These are phyloP conservation scores for Stachybotrys chlorohalonatus DNA, from an alignment of 2,329 filamentous ascomycete species.

Conservation along the genomic window DNA sequence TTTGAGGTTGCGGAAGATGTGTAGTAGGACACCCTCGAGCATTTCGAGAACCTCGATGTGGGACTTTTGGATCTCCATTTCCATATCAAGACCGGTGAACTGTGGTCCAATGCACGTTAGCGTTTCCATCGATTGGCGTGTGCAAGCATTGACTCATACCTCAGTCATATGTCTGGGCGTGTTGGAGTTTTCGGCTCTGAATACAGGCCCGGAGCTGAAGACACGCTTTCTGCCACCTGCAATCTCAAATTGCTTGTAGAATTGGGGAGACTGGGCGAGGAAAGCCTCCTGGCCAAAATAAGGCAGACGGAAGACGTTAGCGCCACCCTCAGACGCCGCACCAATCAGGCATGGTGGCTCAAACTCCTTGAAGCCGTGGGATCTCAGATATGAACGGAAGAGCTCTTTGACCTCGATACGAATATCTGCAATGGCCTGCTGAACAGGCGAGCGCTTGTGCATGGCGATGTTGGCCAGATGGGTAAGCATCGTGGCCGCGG, in stretches of 20 bases:
- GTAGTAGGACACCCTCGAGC: conserved; percentile 64
- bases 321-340: conserved; percentile 84
- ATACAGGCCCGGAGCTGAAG: conserved; percentile 71
- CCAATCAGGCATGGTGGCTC: conserved; percentile 85
- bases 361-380: conserved; percentile 69
- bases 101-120: conserved; percentile 11
- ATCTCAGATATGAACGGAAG: conserved; percentile 71
- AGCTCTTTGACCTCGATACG: conserved; percentile 54
- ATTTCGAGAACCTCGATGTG: conserved; percentile 68
- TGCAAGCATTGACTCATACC: neutral
- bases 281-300: conserved; percentile 84
- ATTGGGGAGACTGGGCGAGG: conserved; percentile 72
- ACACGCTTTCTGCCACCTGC: conserved; percentile 70
- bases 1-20: conserved; percentile 70
- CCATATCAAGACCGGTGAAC: conserved; percentile 82
- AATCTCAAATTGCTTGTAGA: conserved; percentile 84
- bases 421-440: conserved; percentile 64
- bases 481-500: conserved; percentile 73
- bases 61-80: conserved; percentile 75
- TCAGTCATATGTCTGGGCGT: conserved; percentile 75
- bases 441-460: conserved; percentile 84
- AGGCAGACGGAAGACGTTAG: conserved; percentile 80
- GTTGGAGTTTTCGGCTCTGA: conserved; percentile 79
- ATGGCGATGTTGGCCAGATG: conserved; percentile 87
- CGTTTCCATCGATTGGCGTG: conserved; percentile 1